phyloP scores from a whole-genome alignment of 2,329 filamentous ascomycete species.

The Penicillium sclerotigenum region DNA sequence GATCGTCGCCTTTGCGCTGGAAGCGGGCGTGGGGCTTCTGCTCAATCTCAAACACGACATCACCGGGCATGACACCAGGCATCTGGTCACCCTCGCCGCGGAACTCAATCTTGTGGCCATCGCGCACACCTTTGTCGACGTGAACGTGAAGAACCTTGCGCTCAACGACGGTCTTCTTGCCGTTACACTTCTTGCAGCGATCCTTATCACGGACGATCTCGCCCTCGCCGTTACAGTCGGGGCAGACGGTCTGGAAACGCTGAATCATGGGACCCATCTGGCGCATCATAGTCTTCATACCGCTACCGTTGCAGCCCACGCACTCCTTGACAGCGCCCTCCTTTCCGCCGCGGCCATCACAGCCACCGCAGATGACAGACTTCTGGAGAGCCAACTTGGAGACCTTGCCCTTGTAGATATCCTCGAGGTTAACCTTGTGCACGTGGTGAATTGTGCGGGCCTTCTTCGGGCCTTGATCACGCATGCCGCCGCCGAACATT shows the following conservation, averaged over 20 bases:
- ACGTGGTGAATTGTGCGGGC: slow-evolving; percentile 96
- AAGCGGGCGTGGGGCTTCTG: slow-evolving; percentile 97
- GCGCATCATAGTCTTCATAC: slow-evolving; percentile 99
- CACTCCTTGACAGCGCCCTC: slow-evolving; percentile 96
- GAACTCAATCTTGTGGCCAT: slow-evolving; percentile 95
- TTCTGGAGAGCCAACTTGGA: slow-evolving; percentile 97
- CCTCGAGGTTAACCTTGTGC: slow-evolving; percentile 96
- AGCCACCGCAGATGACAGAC: slow-evolving; percentile 93
- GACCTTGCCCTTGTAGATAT: slow-evolving; percentile 96
- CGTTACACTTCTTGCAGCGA: slow-evolving; percentile 91
- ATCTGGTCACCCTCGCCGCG: slow-evolving; percentile 94
- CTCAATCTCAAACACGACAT: slow-evolving; percentile 98
- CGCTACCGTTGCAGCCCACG: slow-evolving; percentile 82
- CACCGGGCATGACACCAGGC: slow-evolving; percentile 86
- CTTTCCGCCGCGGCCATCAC: slow-evolving; percentile 91
- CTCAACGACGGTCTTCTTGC: slow-evolving; percentile 98
- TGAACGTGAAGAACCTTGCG: slow-evolving; percentile 98
- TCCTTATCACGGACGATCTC: slow-evolving; percentile 97
- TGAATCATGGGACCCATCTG: slow-evolving; percentile 99
- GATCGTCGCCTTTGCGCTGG: slow-evolving; percentile 91
- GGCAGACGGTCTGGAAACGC: slow-evolving; percentile 98
- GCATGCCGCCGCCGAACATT: slow-evolving; percentile 77
- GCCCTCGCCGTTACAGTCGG: slow-evolving; percentile 95
- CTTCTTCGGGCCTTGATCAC: slow-evolving; percentile 78
- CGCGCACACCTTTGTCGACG: slow-evolving; percentile 90